These are phyloP conservation scores for Pseudoneurospora amorphoporcata DNA, from an alignment of 495 filamentous ascomycete genomes.

Conservation along the genomic window DNA sequence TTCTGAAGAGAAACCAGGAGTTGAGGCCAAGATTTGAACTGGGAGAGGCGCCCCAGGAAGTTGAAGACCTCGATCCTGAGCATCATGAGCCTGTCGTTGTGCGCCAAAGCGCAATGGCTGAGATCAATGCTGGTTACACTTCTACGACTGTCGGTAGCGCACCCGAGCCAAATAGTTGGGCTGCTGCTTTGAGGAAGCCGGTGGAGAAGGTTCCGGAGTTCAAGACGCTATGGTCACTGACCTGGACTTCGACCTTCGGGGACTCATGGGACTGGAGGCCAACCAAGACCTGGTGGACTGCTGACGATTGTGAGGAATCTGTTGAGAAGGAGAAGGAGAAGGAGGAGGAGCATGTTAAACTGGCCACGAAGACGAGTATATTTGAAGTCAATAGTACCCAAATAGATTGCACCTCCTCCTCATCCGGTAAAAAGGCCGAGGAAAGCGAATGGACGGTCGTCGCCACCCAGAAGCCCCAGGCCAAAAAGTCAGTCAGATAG, in stretches of 20 bases:
- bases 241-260: not conserved
- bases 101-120: not conserved
- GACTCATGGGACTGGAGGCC: not conserved
- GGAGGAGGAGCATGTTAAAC: not conserved
- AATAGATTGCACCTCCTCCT: rapidly evolving
- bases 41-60: not conserved
- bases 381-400: rapidly evolving
- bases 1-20: not conserved
- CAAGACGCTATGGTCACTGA: not conserved
- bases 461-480: rapidly evolving
- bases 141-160: not conserved
- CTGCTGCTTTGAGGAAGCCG: not conserved
- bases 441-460: not conserved
- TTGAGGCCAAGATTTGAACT: not conserved
- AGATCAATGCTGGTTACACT: not conserved
- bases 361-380: not conserved
- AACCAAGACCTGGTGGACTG: not conserved
- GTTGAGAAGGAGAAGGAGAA: not conserved
- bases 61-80: not conserved
- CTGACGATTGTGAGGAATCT: too few species aligned
- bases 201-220: not conserved
- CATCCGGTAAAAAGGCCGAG: not conserved
- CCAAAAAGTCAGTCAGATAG: rapidly evolving
- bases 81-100: not conserved
- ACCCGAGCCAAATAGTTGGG: not conserved